Evolutionary conservation across 371 early-diverging fungal species (phyloP), one percentile per base, ranked within the genome.

Genomic region (Mucor ambiguus): DNA sequence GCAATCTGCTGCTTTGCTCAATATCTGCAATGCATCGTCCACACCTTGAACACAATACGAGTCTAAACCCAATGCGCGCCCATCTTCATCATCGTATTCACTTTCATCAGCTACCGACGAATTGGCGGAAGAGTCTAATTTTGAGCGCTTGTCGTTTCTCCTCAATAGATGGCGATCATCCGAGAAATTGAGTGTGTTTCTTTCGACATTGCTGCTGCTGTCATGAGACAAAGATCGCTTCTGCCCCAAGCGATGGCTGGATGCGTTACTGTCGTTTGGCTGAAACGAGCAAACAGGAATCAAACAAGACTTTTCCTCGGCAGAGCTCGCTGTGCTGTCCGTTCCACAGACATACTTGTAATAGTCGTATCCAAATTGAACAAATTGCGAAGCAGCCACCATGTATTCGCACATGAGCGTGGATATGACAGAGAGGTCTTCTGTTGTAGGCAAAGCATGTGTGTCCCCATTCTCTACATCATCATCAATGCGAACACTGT

Each of bases 321-420:
- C 32, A 11, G 20, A 32, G 18, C 41, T 60, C 2, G 56, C 22
- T 20, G 44, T 22, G 5, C 68, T 65, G 12, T 78, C 77, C 12
- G 71, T 62, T 14, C 74, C 77, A 64, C 81, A 81, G 1, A 81
- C 77, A 2, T 75, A 77, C 20, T 62, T 66, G 37, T 81, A 81
- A 49, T 81, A 81, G 18, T 77, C 73, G 44, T 77, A 73, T 11
- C 79, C 75, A 60, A 75, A 81, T 16, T 72, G 72, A n/a, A 78
- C 77, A 63, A 81, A 75, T 33, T 81, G 79, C 2, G 68, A 68
- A 7, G 72, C 55, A 0, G 71, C 75, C 11, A 69, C 75, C 77
- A 77, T 78, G 41, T 63, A 81, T 37, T 81, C 81, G 33, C 81
- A 81, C 81, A 81, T 81, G 18, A 81, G 60, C 0, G 75, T 72